These are phyloP conservation scores for Baorangia bicolor DNA, from an alignment of 768 basidiomycete species.

Conservation along the genomic window DNA sequence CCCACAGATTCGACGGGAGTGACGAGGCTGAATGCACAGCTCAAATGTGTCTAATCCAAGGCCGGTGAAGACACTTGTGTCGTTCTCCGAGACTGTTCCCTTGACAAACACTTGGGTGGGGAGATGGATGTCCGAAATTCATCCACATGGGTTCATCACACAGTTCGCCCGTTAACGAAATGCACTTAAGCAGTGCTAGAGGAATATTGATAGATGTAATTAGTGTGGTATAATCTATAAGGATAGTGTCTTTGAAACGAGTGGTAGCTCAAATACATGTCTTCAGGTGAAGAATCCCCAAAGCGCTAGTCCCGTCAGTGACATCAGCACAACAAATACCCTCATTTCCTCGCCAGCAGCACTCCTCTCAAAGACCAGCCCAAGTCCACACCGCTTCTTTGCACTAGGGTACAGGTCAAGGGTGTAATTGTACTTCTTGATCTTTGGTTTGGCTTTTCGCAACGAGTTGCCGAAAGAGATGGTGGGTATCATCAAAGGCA, in stretches of 20 bases:
- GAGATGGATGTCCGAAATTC: no score
- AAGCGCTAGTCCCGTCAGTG: constrained; percentile 30
- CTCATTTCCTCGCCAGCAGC: constrained; percentile 67
- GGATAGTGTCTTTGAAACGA: neutral
- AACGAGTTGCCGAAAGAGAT: neutral
- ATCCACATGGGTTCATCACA: neutral
- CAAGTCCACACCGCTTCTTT: constrained; percentile 40
- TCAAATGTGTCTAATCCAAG: no score
- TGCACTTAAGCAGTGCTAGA: neutral
- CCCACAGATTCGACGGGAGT: neutral
- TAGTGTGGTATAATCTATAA: neutral
- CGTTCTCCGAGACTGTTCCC: no score
- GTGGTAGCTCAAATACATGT: neutral
- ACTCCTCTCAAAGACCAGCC: constrained; percentile 54
- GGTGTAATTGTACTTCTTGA: constrained; percentile 23
- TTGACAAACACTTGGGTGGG: no score
- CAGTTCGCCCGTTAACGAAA: neutral
- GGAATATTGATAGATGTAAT: neutral
- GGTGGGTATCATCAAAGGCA: constrained; percentile 30
- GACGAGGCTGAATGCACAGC: no score
- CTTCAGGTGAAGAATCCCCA: constrained; percentile 33
- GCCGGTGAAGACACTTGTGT: no score
- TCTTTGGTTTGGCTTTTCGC: constrained; percentile 34
- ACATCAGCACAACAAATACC: constrained; percentile 25
- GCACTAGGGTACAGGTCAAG: constrained; percentile 34